Evolutionary conservation across 169 alveolate genomes (phyloP), one percentile per base, ranked within the genome.

Genomic region (Babesia caballi): DNA sequence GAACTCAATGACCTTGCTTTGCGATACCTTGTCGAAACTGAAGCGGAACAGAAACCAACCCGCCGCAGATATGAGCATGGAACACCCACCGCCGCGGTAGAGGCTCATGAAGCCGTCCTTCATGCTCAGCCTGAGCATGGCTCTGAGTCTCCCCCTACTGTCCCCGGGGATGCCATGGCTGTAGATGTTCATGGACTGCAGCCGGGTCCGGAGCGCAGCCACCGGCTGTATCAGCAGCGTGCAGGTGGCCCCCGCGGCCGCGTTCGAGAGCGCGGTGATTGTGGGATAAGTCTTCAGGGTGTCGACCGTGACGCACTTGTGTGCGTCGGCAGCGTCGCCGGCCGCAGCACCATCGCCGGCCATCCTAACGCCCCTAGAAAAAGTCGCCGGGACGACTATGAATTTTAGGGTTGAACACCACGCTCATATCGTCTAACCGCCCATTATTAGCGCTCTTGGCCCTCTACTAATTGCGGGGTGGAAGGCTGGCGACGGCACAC

Each of bases 131-230:
- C 41, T 58, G 40, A 67, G 63, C 35, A 78, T 44, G 28, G 76
- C 49, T 21, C 21, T 36, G 38, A 78, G 7, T 23, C 28, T 66
- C 4, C 44, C 27, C 27, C 52, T 68, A n/a, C 41, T 35, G 4
- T 47, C 60, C 28, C 44, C 35, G 7, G 33, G 38, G 4, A 78
- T 42, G 15, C 86, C 86, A 61, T 78, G 86, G 63, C 28, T 25
- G 66, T 78, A 78, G 25, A 78, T 58, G 57, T 78, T 78, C 49
- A 78, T 44, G 6, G 86, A 78, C 33, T 78, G 86, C n/a, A 78
- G 67, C 19, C 74, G 46, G 2, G 86, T 78, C 46, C 86, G 25
- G 25, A 78, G 49, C 30, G 72, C 70, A 0, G 86, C 72, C 8
- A 78, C 33, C 8, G 86, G 86, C 68, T 78, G 86, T 35, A 71